phyloP scores from a whole-genome alignment of 148 eudicot genomes.

The Rhododendron kiyosumense region DNA sequence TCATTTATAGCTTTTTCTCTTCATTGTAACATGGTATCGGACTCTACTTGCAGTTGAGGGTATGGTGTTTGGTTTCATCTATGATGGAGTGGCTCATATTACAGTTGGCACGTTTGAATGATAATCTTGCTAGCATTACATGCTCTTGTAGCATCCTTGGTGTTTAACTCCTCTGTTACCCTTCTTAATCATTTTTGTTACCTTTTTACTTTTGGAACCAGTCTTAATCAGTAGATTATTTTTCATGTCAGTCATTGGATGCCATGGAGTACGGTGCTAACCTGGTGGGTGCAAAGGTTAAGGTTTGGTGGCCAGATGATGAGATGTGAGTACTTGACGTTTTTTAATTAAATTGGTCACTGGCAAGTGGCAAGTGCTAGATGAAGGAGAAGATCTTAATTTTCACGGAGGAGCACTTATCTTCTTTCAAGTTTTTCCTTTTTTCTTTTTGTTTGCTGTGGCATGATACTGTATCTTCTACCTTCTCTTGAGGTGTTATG shows the following conservation, averaged over 20 bases:
- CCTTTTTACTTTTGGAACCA: not conserved
- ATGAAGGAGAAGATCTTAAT: not conserved
- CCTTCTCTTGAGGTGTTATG: not conserved
- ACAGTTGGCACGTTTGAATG: not conserved
- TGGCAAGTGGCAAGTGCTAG: not conserved
- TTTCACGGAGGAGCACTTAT: not conserved
- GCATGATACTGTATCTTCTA: not conserved
- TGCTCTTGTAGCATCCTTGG: not conserved
- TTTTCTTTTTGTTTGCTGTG: not conserved
- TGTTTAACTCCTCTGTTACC: not conserved
- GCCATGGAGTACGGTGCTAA: constrained; percentile 27
- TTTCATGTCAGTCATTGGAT: constrained; percentile 38
- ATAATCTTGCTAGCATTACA: not conserved
- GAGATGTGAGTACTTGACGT: constrained; percentile 35
- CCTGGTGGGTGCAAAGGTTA: constrained; percentile 54
- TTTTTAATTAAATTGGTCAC: not conserved
- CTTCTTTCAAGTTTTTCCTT: not conserved
- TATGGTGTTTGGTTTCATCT: not conserved
- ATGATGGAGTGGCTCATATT: not conserved
- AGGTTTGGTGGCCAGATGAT: constrained; percentile 88
- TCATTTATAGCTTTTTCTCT: not conserved
- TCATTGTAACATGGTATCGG: not conserved
- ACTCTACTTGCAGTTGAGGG: not conserved
- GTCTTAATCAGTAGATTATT: constrained; percentile 12
- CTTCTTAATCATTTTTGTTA: not conserved